Evolutionary conservation across 495 filamentous ascomycete genomes (phyloP).

Genomic region (Trichoderma reesei): DNA sequence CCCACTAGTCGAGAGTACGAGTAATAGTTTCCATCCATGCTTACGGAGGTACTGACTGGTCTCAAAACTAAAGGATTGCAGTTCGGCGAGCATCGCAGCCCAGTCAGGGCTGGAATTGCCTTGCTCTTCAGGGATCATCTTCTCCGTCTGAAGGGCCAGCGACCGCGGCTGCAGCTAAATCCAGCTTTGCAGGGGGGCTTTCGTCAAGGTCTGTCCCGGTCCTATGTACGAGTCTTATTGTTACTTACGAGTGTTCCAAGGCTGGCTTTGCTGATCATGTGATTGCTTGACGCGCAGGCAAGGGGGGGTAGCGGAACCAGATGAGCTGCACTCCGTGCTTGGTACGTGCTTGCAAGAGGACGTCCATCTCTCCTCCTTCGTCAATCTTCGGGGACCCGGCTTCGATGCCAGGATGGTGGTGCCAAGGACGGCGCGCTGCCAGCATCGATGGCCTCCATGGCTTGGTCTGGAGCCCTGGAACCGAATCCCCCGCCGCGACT

Average conservation of each 20-base stretch:
- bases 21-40: no score
- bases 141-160: no score
- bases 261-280: neutral
- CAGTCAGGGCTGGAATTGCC: no score
- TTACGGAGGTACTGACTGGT: no score
- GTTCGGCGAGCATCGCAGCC: no score
- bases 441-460: neutral
- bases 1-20: no score
- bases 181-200: no score
- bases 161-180: neutral
- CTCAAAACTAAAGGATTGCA: no score
- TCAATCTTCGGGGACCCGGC: neutral
- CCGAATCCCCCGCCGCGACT: conserved; percentile 2
- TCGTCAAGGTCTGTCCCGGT: no score
- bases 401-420: neutral
- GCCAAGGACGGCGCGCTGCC: neutral
- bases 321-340: neutral
- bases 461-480: neutral
- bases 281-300: neutral
- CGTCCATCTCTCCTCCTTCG: neutral
- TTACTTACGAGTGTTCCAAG: neutral
- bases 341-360: neutral
- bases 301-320: neutral
- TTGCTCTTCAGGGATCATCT: no score
- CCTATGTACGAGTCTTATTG: no score